Evolutionary conservation across 164 flowering plant species (phyloP).

Genomic region (Saururus chinensis): DNA sequence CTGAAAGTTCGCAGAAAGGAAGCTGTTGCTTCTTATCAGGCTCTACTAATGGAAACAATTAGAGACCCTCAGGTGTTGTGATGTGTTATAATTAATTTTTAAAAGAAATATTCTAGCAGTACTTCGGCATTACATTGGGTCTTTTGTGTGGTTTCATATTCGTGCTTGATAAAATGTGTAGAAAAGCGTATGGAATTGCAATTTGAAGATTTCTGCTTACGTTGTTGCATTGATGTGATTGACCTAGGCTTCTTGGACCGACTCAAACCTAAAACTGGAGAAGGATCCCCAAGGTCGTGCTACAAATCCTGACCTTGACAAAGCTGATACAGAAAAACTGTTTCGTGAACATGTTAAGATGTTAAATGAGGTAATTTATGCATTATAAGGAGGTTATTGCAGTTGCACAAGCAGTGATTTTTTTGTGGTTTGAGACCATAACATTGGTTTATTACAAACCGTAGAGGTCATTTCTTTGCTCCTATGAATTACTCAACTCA

Average conservation of each 20-base stretch:
- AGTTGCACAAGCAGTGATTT: background rate
- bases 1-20: slow-evolving; percentile 82
- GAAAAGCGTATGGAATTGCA: no score
- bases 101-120: background rate
- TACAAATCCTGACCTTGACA: slow-evolving; percentile 57
- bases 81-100: slow-evolving; percentile 11
- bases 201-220: no score
- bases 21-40: slow-evolving; percentile 85
- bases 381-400: background rate
- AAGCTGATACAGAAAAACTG: slow-evolving; percentile 79
- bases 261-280: slow-evolving; percentile 71
- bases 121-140: background rate
- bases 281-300: slow-evolving; percentile 97
- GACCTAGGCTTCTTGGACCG: slow-evolving; percentile 90
- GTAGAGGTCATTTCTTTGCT: background rate
- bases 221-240: background rate
- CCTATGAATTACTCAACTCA: background rate
- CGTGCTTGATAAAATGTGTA: no score
- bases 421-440: background rate
- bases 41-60: slow-evolving; percentile 86
- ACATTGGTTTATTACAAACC: background rate
- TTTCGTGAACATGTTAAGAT: slow-evolving; percentile 83
- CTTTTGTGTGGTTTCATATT: no score
- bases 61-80: slow-evolving; percentile 67
- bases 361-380: slow-evolving; percentile 56